Conservation (phyloP, 148 eudicot species). For the Rhododendron vialii region DNA sequence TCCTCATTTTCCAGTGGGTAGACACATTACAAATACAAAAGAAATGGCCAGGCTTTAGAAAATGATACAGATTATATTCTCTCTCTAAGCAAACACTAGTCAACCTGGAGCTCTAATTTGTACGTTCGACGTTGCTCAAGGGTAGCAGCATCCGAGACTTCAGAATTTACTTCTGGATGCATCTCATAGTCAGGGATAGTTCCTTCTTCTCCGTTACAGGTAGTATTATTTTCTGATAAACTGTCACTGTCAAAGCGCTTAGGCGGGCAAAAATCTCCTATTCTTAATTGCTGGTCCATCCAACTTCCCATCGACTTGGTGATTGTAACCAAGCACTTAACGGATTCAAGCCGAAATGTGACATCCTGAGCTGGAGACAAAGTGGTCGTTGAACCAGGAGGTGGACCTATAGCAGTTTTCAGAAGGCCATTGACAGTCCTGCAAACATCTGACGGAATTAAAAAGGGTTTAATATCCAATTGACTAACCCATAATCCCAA, state of each 20-base stretch:
- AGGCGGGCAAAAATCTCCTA: slow-evolving; percentile 49
- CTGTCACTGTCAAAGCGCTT: slow-evolving; percentile 46
- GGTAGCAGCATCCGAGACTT: slow-evolving; percentile 75
- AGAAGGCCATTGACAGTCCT: slow-evolving; percentile 98
- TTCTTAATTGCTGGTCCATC: slow-evolving; percentile 91
- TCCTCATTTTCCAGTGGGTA: neutral
- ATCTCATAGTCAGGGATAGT: slow-evolving; percentile 55
- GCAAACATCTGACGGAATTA: slow-evolving; percentile 93
- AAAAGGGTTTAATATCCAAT: slow-evolving; percentile 51
- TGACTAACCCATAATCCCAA: slow-evolving; percentile 19
- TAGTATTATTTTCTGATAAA: slow-evolving; percentile 36
- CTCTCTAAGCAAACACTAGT: neutral
- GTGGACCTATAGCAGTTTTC: slow-evolving; percentile 97
- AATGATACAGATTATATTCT: neutral
- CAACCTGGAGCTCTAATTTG: slow-evolving; percentile 89
- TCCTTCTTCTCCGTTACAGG: slow-evolving; percentile 62
- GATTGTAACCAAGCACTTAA: slow-evolving; percentile 81
- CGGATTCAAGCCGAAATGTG: slow-evolving; percentile 86
- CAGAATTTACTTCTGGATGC: slow-evolving; percentile 67
- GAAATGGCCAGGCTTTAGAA: neutral
- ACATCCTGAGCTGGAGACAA: slow-evolving; percentile 85
- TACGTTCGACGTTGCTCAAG: slow-evolving; percentile 94
- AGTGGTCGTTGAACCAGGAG: slow-evolving; percentile 82
- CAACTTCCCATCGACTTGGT: slow-evolving; percentile 89
- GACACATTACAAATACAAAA: neutral